Evolutionary conservation across 768 basidiomycete species (phyloP).

Genomic region (Suillus weaverae): DNA sequence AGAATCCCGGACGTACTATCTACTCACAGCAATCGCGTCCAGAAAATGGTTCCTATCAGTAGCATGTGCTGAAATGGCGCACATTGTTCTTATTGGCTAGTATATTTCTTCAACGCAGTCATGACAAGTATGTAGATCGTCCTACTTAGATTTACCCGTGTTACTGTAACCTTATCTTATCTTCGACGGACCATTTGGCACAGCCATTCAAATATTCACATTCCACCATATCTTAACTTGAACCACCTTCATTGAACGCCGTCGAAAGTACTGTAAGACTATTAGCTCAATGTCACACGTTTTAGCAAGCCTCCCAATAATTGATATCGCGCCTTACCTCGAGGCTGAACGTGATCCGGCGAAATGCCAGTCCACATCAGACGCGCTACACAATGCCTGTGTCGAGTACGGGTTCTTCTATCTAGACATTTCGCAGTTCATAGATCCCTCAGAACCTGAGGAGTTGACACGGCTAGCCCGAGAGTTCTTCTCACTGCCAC

Average conservation of each 20-base stretch:
- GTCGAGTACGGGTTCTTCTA: slow-evolving; percentile 89
- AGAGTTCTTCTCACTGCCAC: slow-evolving; percentile 70
- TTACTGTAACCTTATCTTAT: slow-evolving; percentile 1
- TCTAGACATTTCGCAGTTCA: slow-evolving; percentile 63
- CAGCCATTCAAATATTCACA: background rate
- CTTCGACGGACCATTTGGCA: background rate
- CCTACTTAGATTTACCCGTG: background rate
- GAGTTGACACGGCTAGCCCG: slow-evolving; percentile 64
- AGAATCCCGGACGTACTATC: slow-evolving; percentile 62
- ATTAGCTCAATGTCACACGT: background rate
- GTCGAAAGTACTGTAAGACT: background rate
- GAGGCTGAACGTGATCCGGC: slow-evolving; percentile 42
- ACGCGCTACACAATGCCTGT: slow-evolving; percentile 71
- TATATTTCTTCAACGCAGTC: background rate
- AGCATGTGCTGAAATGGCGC: slow-evolving; percentile 9
- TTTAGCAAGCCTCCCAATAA: slow-evolving; percentile 55
- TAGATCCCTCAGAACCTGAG: slow-evolving; percentile 58
- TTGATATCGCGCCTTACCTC: slow-evolving; percentile 70
- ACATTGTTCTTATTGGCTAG: background rate
- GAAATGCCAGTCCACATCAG: slow-evolving; percentile 35
- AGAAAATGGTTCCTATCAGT: slow-evolving; percentile 33
- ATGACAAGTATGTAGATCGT: background rate
- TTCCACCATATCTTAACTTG: background rate
- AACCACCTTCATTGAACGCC: background rate
- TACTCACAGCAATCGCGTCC: slow-evolving; percentile 52